Percentiles rank a stretch among this genome's conserved stretches.
These are phyloP conservation scores for Apiotrichum gamsii DNA, from an alignment of 1,284 basidiomycete genomes.

Conservation along the genomic window DNA sequence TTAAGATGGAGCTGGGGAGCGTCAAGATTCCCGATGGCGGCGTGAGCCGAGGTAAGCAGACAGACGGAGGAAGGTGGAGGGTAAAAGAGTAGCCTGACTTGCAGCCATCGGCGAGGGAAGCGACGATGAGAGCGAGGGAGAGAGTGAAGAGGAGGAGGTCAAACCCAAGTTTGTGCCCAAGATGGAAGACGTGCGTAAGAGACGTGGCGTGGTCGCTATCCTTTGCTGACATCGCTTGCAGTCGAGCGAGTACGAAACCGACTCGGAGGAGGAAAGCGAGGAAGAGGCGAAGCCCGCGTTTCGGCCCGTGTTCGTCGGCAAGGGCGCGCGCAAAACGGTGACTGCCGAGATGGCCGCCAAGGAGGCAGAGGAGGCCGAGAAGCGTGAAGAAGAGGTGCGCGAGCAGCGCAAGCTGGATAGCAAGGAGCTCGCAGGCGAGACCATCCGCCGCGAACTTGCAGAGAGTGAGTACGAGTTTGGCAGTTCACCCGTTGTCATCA, in stretches of 20 bases:
- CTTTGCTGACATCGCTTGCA: too few relatives aligned
- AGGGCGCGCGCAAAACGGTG: slow-evolving; percentile 37
- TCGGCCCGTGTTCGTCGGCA: slow-evolving; percentile 44
- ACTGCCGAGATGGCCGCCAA: slow-evolving; percentile 35
- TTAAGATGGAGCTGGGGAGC: slow-evolving; percentile 33
- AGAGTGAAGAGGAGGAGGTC: slow-evolving; percentile 34
- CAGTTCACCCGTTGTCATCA: too few relatives aligned
- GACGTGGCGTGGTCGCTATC: neutral
- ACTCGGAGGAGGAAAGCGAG: slow-evolving; percentile 41
- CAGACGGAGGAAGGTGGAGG: neutral
- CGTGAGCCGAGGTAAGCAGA: slow-evolving; percentile 24
- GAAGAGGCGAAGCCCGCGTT: slow-evolving; percentile 44
- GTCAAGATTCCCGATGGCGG: slow-evolving; percentile 41
- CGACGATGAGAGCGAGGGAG: slow-evolving; percentile 28
- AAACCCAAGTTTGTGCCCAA: slow-evolving; percentile 21
- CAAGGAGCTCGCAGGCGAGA: slow-evolving; percentile 46
- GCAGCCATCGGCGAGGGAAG: slow-evolving; percentile 15
- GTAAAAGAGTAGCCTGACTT: neutral
- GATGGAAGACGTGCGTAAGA: slow-evolving; percentile 10
- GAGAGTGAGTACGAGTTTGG: slow-evolving; percentile 43
- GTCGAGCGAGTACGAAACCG: slow-evolving; percentile 48
- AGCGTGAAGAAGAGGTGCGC: slow-evolving; percentile 35
- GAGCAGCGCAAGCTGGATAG: slow-evolving; percentile 41
- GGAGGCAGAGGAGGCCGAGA: slow-evolving; percentile 37
- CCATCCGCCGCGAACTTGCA: slow-evolving; percentile 42